phyloP scores from a whole-genome alignment of 768 basidiomycete genomes.

The Mycena indigotica region DNA sequence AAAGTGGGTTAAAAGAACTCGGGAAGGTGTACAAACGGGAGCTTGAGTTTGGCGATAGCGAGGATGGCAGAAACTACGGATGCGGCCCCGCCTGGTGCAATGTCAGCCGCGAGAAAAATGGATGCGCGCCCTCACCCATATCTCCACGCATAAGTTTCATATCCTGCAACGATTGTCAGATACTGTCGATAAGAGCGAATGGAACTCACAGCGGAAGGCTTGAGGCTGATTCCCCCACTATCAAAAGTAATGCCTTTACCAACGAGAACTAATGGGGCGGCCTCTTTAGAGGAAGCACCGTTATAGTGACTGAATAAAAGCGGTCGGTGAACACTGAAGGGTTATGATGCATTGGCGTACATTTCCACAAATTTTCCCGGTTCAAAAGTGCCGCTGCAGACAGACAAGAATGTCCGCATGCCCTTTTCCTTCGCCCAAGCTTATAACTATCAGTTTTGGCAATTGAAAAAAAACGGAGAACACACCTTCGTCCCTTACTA shows the following conservation, averaged over 20 bases:
- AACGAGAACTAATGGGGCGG: constrained; percentile 70
- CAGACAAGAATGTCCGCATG: constrained; percentile 89
- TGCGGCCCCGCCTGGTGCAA: constrained; percentile 67
- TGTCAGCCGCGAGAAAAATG: background rate
- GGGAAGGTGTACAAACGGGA: constrained; percentile 60
- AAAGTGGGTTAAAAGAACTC: background rate
- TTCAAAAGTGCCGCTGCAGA: constrained; percentile 78
- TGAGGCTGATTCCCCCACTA: constrained; percentile 85
- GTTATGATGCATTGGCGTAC: constrained; percentile 36
- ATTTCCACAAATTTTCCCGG: constrained; percentile 89
- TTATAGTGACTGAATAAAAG: constrained; percentile 62
- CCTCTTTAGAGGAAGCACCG: constrained; percentile 59
- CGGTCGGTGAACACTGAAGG: no score
- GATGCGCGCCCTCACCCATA: constrained; percentile 59
- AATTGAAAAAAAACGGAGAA: background rate
- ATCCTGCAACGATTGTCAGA: constrained; percentile 40
- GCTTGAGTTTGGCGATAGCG: constrained; percentile 76
- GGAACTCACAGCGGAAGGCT: constrained; percentile 62
- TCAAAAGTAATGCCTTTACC: constrained; percentile 93
- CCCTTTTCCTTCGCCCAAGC: constrained; percentile 83
- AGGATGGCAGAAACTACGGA: constrained; percentile 71
- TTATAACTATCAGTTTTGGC: constrained; percentile 31
- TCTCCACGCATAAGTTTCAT: constrained; percentile 89
- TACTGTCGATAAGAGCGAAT: background rate
- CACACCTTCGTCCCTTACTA: constrained; percentile 74